phyloP scores from a whole-genome alignment of 192 early-diverging fungal genomes.

The Entomortierella chlamydospora region DNA sequence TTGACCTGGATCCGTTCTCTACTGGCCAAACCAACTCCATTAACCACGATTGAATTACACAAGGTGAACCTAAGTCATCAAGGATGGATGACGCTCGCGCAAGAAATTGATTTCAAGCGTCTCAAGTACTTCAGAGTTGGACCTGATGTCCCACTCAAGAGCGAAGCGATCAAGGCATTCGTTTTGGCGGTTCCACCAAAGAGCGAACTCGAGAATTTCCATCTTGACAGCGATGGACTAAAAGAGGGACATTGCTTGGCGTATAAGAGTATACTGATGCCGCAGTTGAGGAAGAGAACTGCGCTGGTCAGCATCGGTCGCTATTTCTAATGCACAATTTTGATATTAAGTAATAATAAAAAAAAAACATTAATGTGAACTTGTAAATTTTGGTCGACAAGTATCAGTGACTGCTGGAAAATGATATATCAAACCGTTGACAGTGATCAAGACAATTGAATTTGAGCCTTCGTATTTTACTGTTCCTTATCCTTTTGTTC shows the following conservation, averaged over 20 bases:
- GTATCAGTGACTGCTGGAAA: too few species aligned
- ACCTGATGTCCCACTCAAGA: conserved; percentile 25
- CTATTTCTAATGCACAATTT: conserved; percentile 5
- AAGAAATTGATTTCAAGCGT: conserved; percentile 33
- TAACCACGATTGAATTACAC: conserved; percentile 30
- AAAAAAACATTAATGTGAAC: background rate
- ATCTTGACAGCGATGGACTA: conserved; percentile 26
- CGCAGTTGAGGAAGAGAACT: conserved; percentile 16
- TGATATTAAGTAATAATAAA: background rate
- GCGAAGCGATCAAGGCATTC: conserved; percentile 27
- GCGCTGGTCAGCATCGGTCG: conserved; percentile 34
- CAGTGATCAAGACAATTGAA: too few species aligned
- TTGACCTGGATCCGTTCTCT: conserved; percentile 32
- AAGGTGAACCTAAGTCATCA: conserved; percentile 36
- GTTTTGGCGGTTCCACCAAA: conserved; percentile 17
- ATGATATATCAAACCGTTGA: too few species aligned
- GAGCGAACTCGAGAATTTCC: conserved; percentile 33
- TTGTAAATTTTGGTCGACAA: too few species aligned
- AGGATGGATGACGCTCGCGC: conserved; percentile 43
- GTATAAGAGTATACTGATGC: conserved; percentile 6
- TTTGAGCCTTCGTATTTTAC: too few species aligned
- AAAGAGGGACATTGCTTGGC: background rate
- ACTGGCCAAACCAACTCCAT: conserved; percentile 19
- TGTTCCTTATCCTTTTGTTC: background rate
- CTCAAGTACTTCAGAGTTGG: conserved; percentile 28